Percentiles rank a stretch among this genome's conserved stretches.
These are phyloP conservation scores for Coniella vitis DNA, from an alignment of 2,329 filamentous ascomycete species.

Conservation along the genomic window DNA sequence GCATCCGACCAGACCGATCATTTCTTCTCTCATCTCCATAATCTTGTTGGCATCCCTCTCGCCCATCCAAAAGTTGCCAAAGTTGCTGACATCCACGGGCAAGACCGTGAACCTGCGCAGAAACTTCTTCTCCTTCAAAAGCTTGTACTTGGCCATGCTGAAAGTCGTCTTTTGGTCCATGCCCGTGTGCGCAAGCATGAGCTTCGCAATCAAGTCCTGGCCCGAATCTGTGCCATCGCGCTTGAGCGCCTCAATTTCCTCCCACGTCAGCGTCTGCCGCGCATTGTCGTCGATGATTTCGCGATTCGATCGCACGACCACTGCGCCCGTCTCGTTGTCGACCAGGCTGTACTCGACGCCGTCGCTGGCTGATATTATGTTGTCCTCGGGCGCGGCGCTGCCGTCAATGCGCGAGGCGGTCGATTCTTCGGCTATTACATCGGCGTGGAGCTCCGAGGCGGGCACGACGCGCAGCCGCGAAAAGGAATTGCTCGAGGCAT, in stretches of 20 bases:
- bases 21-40: slow-evolving; percentile 80
- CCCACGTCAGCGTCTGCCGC: slow-evolving; percentile 70
- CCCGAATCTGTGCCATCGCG: slow-evolving; percentile 71
- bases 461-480: slow-evolving; percentile 71
- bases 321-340: slow-evolving; percentile 38
- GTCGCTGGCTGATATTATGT: slow-evolving; percentile 31
- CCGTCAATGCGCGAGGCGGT: slow-evolving; percentile 29
- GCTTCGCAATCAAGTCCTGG: slow-evolving; percentile 85
- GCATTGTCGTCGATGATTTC: slow-evolving; percentile 55
- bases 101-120: slow-evolving; percentile 79
- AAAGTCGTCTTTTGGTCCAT: slow-evolving; percentile 93
- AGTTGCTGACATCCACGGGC: slow-evolving; percentile 70
- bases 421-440: slow-evolving; percentile 51
- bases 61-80: slow-evolving; percentile 70
- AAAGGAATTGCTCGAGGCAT: slow-evolving; percentile 52
- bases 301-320: slow-evolving; percentile 49
- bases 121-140: slow-evolving; percentile 92
- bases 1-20: slow-evolving; percentile 71
- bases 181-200: slow-evolving; percentile 81
- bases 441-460: slow-evolving; percentile 74
- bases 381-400: slow-evolving; percentile 33
- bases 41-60: slow-evolving; percentile 77
- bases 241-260: slow-evolving; percentile 69
- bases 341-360: slow-evolving; percentile 40
- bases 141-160: slow-evolving; percentile 89